phyloP scores from a whole-genome alignment of 441 rosid species.

The Erodium chrysanthum region DNA sequence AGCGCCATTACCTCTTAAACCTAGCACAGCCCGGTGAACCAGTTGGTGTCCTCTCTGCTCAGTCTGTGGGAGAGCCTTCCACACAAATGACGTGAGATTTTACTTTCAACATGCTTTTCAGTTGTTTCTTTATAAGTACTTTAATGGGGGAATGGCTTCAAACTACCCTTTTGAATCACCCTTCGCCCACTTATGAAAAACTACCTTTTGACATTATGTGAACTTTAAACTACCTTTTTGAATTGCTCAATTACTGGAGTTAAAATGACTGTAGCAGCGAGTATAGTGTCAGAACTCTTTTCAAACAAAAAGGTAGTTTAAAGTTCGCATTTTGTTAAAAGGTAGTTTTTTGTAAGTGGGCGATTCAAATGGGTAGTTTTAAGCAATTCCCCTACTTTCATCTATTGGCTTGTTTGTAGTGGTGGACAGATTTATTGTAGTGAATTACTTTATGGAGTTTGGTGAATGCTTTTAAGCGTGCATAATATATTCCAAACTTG shows the following conservation, averaged over 20 bases:
- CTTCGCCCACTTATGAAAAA: too few species aligned
- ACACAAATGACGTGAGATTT: constrained; percentile 95
- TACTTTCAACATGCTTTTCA: constrained; percentile 13
- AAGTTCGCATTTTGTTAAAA: too few species aligned
- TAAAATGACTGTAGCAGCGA: too few species aligned
- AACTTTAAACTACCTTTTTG: too few species aligned
- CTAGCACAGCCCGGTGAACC: constrained; percentile 99
- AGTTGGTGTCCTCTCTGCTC: constrained; percentile 96
- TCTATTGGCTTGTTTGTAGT: neutral
- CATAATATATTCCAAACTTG: constrained; percentile 5
- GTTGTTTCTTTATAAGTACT: neutral
- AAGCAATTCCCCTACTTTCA: neutral
- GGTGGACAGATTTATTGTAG: neutral
- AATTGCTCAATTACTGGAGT: too few species aligned
- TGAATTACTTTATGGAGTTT: constrained; percentile 1
- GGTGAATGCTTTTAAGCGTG: constrained; percentile 4
- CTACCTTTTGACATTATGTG: too few species aligned
- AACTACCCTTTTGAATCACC: too few species aligned
- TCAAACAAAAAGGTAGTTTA: too few species aligned
- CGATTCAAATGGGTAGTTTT: too few species aligned
- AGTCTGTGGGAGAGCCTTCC: constrained; percentile 99
- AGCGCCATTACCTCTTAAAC: constrained; percentile 64
- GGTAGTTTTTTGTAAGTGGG: too few species aligned
- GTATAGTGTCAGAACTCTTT: too few species aligned
- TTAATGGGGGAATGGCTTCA: too few species aligned